Conservation (phyloP, 441 rosid species). For the Breynia disticha region DNA sequence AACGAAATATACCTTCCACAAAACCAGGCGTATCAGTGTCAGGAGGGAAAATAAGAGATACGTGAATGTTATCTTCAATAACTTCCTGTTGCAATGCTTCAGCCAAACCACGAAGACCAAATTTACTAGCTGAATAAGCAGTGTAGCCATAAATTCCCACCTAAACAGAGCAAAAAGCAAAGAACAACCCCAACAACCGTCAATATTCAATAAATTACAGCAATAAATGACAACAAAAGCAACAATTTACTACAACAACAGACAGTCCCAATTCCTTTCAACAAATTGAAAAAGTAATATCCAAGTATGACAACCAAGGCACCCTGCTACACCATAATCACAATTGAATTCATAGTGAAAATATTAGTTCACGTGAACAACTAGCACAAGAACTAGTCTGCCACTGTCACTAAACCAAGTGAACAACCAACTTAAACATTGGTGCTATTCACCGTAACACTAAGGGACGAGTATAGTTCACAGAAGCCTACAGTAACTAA, state of each 20-base stretch:
- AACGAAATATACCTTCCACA: constrained; percentile 43
- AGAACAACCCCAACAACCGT: background rate
- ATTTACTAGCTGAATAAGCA: constrained; percentile 80
- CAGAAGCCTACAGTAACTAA: no score
- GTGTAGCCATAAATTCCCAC: constrained; percentile 94
- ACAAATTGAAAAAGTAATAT: no score
- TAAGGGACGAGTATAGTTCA: no score
- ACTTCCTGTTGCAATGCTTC: constrained; percentile 94
- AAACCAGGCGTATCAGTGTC: constrained; percentile 84
- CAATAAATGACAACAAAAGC: background rate
- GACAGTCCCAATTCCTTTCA: no score
- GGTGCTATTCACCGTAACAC: no score
- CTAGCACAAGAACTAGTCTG: no score
- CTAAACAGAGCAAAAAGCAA: constrained; percentile 23
- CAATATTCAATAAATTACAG: constrained; percentile 4
- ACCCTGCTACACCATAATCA: no score
- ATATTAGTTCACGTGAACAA: no score
- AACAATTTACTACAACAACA: background rate
- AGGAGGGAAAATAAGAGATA: constrained; percentile 72
- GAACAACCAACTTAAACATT: no score
- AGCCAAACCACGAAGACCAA: constrained; percentile 91
- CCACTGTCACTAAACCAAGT: no score
- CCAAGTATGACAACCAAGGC: no score
- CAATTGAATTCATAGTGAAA: no score
- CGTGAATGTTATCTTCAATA: constrained; percentile 63